Conservation (phyloP, 306 rosid genomes). For the Cucumis sativus region Cucumber_9930_V3 NC_026657.2:28475501-28476000, state of each 20-base stretch:
- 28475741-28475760: background rate
- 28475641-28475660: background rate
- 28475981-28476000: too few species aligned
- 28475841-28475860: too few species aligned
- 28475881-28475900: too few species aligned
- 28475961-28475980: too few species aligned
- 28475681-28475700: background rate
- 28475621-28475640: background rate
- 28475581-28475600: background rate
- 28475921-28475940: too few species aligned
- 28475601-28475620: background rate
- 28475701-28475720: background rate
- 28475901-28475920: too few species aligned
- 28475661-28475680: background rate
- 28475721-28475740: background rate
- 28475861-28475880: too few species aligned
- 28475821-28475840: too few species aligned
- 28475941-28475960: too few species aligned
- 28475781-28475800: too few species aligned
- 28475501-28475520: background rate
- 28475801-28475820: too few species aligned
- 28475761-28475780: background rate
- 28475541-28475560: background rate
- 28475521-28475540: background rate
- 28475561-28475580: background rate